phyloP scores from a whole-genome alignment of 345 rosid species.

The Clausena lansium region DNA sequence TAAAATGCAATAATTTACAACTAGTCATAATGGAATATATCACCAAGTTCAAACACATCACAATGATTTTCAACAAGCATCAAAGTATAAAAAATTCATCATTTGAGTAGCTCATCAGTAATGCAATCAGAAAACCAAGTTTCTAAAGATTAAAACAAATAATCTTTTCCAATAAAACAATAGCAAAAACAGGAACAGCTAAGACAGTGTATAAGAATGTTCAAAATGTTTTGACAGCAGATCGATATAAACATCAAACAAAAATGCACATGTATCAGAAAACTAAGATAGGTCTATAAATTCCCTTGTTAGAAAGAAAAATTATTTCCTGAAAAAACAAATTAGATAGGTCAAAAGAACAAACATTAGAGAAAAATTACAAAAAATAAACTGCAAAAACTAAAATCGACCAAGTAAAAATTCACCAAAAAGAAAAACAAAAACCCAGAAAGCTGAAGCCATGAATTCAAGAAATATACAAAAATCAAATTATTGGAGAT shows the following conservation, averaged over 20 bases:
- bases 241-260: not conserved
- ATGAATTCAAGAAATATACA: not conserved
- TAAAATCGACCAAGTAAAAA: not conserved
- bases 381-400: not conserved
- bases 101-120: not conserved
- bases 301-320: not conserved
- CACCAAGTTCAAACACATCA: not conserved
- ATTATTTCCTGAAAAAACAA: not conserved
- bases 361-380: not conserved
- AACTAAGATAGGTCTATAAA: not conserved
- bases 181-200: not conserved
- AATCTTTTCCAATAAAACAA: not conserved
- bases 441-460: not conserved
- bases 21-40: not conserved
- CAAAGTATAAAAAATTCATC: not conserved
- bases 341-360: not conserved
- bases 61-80: not conserved
- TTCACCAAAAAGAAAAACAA: not conserved
- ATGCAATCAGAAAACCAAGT: not conserved
- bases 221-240: not conserved
- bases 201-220: too few relatives aligned
- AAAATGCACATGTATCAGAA: not conserved
- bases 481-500: not conserved
- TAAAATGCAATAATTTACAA: not conserved
- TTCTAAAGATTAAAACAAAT: not conserved